These are phyloP conservation scores for Pseudocercospora pini-densiflorae DNA, from an alignment of 2,329 filamentous ascomycete genomes.

Conservation along the genomic window DNA sequence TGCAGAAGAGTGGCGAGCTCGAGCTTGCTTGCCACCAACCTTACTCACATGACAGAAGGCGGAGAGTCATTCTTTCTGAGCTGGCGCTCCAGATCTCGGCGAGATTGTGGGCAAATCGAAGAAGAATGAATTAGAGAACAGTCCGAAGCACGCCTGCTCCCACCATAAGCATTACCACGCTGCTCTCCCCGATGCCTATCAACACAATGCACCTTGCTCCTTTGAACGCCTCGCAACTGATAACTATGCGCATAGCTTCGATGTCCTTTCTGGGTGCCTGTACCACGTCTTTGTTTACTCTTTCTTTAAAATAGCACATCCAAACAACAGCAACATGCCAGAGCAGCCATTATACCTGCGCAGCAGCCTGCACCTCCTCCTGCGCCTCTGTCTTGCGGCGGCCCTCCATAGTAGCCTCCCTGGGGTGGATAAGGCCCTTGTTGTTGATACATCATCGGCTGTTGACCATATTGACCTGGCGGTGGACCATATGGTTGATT, in stretches of 20 bases:
- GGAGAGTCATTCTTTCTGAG: too few species aligned
- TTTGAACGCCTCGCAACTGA: background rate
- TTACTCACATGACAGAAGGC: background rate
- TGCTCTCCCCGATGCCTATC: background rate
- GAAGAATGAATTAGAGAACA: background rate
- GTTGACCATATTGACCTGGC: slow-evolving; percentile 44
- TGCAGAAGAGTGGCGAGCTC: background rate
- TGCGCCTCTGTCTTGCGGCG: slow-evolving; percentile 37
- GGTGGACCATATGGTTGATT: slow-evolving; percentile 32
- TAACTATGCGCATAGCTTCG: background rate
- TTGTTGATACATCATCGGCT: slow-evolving; percentile 41
- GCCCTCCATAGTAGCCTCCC: slow-evolving; percentile 43
- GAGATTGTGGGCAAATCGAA: background rate
- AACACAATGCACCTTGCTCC: background rate
- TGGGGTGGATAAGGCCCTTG: slow-evolving; percentile 39
- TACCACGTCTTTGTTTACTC: background rate
- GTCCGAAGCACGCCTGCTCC: background rate
- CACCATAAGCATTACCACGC: background rate
- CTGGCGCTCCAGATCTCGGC: background rate
- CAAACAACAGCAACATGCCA: slow-evolving; percentile 56
- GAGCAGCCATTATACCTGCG: slow-evolving; percentile 28
- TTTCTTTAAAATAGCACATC: slow-evolving; percentile 24
- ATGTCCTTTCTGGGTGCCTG: background rate
- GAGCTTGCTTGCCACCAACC: background rate
- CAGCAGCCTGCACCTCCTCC: slow-evolving; percentile 46